These are phyloP conservation scores for Rhizoctonia solani DNA, from an alignment of 1,284 basidiomycete genomes.

Conservation along the genomic window DNA sequence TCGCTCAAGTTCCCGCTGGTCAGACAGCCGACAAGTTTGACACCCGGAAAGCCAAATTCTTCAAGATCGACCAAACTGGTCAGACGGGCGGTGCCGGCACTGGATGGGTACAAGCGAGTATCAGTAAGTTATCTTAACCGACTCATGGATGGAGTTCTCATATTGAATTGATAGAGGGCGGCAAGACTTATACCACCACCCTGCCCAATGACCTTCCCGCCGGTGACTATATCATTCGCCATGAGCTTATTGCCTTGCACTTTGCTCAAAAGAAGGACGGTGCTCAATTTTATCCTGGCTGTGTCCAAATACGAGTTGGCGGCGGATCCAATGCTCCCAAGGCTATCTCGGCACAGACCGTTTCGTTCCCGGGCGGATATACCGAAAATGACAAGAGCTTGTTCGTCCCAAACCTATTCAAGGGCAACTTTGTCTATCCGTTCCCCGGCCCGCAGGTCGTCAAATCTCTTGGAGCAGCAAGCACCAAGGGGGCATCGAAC, in stretches of 20 bases:
- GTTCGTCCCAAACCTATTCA: constrained; percentile 22
- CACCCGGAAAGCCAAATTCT: constrained; percentile 63
- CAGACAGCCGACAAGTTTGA: constrained; percentile 63
- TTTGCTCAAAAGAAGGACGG: constrained; percentile 55
- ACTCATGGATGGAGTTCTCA: background rate
- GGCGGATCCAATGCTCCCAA: constrained; percentile 45
- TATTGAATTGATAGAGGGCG: constrained; percentile 43
- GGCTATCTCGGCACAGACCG: constrained; percentile 25
- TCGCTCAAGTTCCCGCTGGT: constrained; percentile 54
- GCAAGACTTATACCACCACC: constrained; percentile 51
- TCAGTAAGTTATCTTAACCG: constrained; percentile 44
- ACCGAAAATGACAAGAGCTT: constrained; percentile 35
- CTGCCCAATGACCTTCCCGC: constrained; percentile 61
- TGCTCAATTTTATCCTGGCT: constrained; percentile 74
- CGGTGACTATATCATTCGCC: constrained; percentile 70
- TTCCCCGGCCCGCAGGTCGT: constrained; percentile 38
- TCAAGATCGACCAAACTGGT: constrained; percentile 63
- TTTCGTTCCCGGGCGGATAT: constrained; percentile 40
- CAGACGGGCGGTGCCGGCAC: constrained; percentile 39
- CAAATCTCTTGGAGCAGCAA: constrained; percentile 2
- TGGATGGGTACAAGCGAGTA: constrained; percentile 50
- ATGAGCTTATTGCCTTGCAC: constrained; percentile 74
- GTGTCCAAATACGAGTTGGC: constrained; percentile 61
- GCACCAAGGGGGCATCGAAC: background rate
- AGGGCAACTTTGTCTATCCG: constrained; percentile 21